phyloP scores from a whole-genome alignment of 1,284 basidiomycete genomes.

The Thelephora terrestris region DNA sequence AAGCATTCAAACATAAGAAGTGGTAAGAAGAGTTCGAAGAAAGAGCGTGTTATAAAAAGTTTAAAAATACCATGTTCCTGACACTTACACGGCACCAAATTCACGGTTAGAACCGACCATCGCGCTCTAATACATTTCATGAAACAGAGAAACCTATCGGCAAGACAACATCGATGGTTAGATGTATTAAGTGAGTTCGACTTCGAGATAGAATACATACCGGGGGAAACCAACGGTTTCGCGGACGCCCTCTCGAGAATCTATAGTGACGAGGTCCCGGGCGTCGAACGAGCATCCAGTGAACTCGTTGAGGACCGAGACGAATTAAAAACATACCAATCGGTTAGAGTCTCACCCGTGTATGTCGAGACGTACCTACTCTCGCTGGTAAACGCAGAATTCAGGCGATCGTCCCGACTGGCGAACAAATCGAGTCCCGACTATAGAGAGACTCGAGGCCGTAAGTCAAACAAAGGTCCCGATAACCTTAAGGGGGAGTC shows the following conservation, averaged over 20 bases:
- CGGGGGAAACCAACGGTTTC: conserved; percentile 21
- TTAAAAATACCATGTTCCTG: too few relatives aligned
- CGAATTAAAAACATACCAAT: conserved; percentile 8
- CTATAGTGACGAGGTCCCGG: conserved; percentile 21
- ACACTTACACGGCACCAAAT: conserved; percentile 22
- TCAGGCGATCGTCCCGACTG: background rate
- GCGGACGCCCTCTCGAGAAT: conserved; percentile 27
- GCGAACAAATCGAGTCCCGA: too few relatives aligned
- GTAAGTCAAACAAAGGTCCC: conserved; percentile 19
- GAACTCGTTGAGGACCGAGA: conserved; percentile 1
- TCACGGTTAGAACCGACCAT: conserved; percentile 26
- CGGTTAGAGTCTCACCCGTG: background rate
- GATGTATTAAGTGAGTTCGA: conserved; percentile 23
- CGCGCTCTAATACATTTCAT: conserved; percentile 20
- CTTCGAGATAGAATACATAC: conserved; percentile 23
- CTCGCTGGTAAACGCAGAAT: conserved; percentile 1
- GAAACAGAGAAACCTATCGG: conserved; percentile 23
- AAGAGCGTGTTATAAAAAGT: too few relatives aligned
- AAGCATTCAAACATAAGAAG: too few relatives aligned
- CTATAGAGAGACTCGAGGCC: background rate
- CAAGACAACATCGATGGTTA: conserved; percentile 22
- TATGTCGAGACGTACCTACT: conserved; percentile 11
- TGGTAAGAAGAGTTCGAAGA: too few relatives aligned
- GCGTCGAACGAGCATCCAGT: conserved; percentile 1
- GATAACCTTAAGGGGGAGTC: too few relatives aligned